These are phyloP conservation scores for Pistacia vera DNA, from an alignment of 345 rosid genomes.

Conservation along the genomic window DNA sequence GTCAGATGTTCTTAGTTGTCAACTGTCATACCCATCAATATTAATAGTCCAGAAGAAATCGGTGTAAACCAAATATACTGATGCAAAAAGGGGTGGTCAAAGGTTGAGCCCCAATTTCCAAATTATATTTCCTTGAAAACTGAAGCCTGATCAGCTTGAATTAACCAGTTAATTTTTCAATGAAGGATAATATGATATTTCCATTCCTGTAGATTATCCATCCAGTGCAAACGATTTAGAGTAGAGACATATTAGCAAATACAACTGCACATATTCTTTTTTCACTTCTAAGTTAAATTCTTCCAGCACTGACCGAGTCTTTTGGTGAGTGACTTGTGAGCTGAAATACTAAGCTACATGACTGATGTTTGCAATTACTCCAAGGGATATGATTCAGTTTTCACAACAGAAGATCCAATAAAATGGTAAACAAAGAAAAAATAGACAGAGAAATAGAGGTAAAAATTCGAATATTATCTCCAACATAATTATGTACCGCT, in stretches of 20 bases:
- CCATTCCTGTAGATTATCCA: neutral
- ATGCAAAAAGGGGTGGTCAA: neutral
- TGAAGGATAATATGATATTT: neutral
- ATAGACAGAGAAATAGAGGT: slow-evolving; percentile 1
- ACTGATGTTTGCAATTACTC: neutral
- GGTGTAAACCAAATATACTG: neutral
- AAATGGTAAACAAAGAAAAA: neutral
- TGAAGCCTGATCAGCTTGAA: neutral
- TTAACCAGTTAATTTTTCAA: neutral
- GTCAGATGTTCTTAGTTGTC: neutral
- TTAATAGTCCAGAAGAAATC: neutral
- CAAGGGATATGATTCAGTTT: neutral
- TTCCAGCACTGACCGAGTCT: neutral
- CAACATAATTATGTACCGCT: neutral
- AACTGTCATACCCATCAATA: neutral
- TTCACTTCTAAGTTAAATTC: neutral
- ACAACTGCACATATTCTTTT: neutral
- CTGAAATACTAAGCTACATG: neutral
- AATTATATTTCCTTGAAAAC: neutral
- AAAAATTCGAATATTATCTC: neutral
- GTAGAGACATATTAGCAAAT: neutral
- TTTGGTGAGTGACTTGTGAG: neutral
- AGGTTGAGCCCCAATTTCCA: neutral
- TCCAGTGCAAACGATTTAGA: neutral
- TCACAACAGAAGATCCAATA: neutral